These are phyloP conservation scores for Neonothopanus nambi DNA, from an alignment of 1,284 basidiomycete genomes.

Conservation along the genomic window DNA sequence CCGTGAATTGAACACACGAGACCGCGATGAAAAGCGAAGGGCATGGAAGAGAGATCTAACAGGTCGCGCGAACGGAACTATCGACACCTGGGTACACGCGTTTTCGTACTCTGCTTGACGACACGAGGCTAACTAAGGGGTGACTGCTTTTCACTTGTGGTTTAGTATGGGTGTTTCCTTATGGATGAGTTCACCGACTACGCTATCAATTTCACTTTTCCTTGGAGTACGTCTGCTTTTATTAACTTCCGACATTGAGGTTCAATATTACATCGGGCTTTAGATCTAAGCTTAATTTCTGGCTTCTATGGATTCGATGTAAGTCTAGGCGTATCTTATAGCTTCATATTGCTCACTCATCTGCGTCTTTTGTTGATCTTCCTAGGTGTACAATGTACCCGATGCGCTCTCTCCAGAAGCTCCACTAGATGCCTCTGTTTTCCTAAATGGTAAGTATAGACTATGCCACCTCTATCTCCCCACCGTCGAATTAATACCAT, in stretches of 20 bases:
- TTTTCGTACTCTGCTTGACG: background rate
- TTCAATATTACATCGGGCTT: constrained; percentile 4
- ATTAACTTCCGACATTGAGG: background rate
- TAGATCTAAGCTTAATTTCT: constrained; percentile 15
- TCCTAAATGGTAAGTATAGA: constrained; percentile 55
- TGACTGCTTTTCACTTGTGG: constrained; percentile 14
- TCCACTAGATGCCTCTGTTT: constrained; percentile 47
- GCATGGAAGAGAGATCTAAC: constrained; percentile 39
- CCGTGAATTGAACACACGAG: constrained; percentile 2
- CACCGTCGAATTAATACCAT: background rate
- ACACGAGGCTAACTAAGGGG: no score
- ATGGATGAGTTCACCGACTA: constrained; percentile 57
- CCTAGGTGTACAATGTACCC: constrained; percentile 53
- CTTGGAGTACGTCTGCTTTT: constrained; percentile 54
- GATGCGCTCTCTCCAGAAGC: constrained; percentile 52
- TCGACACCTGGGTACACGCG: constrained; percentile 52
- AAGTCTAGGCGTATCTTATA: background rate
- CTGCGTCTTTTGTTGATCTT: background rate
- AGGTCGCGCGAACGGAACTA: constrained; percentile 45
- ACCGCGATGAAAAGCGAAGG: constrained; percentile 27
- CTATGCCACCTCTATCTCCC: background rate
- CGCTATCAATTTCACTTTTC: constrained; percentile 59
- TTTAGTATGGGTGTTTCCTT: constrained; percentile 57
- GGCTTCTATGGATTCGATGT: constrained; percentile 20
- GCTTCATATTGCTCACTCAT: background rate